Base-by-base conservation (phyloP, 345 rosid genomes). In the Ricinus communis region DNA sequence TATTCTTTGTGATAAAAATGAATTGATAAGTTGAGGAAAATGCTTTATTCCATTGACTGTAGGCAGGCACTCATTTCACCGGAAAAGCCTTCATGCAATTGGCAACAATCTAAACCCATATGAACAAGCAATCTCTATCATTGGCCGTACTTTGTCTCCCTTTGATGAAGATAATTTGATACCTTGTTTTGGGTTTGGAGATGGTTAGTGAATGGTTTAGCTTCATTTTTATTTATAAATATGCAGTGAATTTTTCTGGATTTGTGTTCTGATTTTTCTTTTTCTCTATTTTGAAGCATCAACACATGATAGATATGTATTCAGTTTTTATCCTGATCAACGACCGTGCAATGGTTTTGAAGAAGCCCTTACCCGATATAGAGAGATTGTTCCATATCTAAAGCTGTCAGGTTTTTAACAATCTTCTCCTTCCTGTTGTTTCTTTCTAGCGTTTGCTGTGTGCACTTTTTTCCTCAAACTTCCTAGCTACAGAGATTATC, bases 131-230 rank as follows among this genome's bases (percentile, higher is more conserved):
- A 91, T 94, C 74, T 94, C 98, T 13, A 91, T 94, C 49, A 90
- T 94, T 50, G 98, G 98, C 21, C 90, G 71, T 9, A 86, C 97
- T 74, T 76, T 94, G 79, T 85, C 95, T 70, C 90, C 95, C 46
- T 94, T 94, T 70, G 98, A 94, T 81, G 98, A 94, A 55, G 98
- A 94, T 79, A 91, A 82, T 74, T 84, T 90, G 77, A 91, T 94
- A 78, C 98, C 98, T 55, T 94, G 98, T 90, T 88, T 91, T 18
- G 98, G 98, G 68, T 94, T 94, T 83, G 98, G 98, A 2, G 98
- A 94, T 65, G 91, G 98, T 94, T 66, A 87, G 91, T 77, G 11
- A 45, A 53, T n/a, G 46, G 27, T 70, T 45, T 72, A 45, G 57
- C 69, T 53, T 30, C 24, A 57, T 3, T 33, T 11, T 75, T 58